Conservation (phyloP, 192 early-diverging fungal genomes). For the Borealophlyctis nickersoniae region DNA sequence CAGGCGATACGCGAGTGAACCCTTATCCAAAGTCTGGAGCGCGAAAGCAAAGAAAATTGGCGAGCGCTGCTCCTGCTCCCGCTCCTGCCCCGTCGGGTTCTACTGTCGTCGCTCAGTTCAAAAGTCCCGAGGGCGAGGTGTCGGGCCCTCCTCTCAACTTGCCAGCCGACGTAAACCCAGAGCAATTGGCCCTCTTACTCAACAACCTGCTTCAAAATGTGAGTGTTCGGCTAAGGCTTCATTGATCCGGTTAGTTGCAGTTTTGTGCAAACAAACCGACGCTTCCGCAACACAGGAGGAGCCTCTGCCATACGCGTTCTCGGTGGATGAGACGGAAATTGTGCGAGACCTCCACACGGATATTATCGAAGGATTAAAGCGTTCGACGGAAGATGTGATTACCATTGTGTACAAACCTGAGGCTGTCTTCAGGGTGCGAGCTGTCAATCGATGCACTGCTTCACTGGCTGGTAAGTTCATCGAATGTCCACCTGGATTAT, state of each 20-base stretch:
- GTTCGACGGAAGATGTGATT: conserved; percentile 87
- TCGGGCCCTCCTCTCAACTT: conserved; percentile 87
- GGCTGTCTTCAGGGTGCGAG: conserved; percentile 90
- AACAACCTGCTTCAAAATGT: conserved; percentile 87
- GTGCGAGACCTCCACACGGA: conserved; percentile 70
- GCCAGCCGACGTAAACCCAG: conserved; percentile 76
- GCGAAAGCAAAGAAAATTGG: conserved; percentile 14
- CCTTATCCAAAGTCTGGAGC: neutral
- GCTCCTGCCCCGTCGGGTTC: conserved; percentile 21
- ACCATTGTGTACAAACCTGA: conserved; percentile 92
- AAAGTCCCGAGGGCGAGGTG: conserved; percentile 68
- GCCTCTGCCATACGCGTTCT: conserved; percentile 90
- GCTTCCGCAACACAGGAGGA: conserved; percentile 64
- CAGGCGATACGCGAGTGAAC: neutral
- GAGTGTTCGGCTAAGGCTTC: conserved; percentile 21
- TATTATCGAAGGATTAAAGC: conserved; percentile 69
- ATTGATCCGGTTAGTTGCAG: conserved; percentile 1
- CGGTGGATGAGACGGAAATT: conserved; percentile 84
- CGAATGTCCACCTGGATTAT: no score
- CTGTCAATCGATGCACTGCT: conserved; percentile 89
- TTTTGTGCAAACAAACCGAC: neutral
- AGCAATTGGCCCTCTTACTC: conserved; percentile 81
- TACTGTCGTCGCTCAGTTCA: conserved; percentile 78
- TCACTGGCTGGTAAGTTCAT: conserved; percentile 65
- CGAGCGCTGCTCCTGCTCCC: conserved; percentile 12